Evolutionary conservation across 345 rosid species (phyloP).

Genomic region (Bruguiera gymnorhiza): DNA sequence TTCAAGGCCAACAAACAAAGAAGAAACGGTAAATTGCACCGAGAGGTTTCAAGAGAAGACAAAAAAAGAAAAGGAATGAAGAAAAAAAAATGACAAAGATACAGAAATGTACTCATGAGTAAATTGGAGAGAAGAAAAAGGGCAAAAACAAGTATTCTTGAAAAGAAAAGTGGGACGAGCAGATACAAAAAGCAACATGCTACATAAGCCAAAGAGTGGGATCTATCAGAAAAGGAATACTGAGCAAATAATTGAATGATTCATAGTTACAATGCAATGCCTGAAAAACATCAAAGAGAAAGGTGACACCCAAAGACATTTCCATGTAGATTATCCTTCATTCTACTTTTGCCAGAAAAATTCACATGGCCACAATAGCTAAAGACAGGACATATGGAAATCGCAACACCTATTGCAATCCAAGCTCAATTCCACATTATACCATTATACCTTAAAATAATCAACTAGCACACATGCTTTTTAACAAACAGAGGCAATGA

Average conservation of each 20-base stretch:
- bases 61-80: neutral
- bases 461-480: neutral
- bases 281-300: neutral
- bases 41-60: too few relatives aligned
- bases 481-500: constrained; percentile 1
- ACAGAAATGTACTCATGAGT: neutral
- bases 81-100: neutral
- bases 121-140: too few relatives aligned
- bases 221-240: neutral
- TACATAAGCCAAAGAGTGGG: neutral
- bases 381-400: neutral
- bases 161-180: neutral
- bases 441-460: neutral
- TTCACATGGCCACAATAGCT: too few relatives aligned
- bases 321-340: neutral
- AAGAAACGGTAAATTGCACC: too few relatives aligned
- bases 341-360: neutral
- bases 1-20: neutral
- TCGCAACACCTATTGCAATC: too few relatives aligned
- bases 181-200: neutral
- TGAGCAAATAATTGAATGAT: neutral
- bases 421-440: neutral
- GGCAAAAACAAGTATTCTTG: too few relatives aligned
- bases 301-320: neutral
- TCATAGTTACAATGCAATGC: neutral